A percentile compares a stretch with the other conserved stretches of the same genome.
phyloP scores from a whole-genome alignment of 1,139 yeast species.

The Lodderomyces margitis region DNA sequence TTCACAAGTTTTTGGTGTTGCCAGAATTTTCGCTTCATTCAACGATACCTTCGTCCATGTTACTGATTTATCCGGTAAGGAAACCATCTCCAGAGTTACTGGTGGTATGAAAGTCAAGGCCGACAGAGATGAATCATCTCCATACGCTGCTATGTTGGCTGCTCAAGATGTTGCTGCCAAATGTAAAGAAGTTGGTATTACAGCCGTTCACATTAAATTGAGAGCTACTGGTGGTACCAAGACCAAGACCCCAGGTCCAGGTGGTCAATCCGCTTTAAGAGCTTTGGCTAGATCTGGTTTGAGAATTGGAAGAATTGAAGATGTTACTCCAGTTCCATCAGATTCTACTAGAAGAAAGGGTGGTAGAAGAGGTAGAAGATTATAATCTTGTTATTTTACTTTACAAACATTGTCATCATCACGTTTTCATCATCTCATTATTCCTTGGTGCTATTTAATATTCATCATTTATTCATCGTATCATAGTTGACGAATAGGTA shows the following conservation, averaged over 20 bases:
- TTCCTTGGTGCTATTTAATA: background rate
- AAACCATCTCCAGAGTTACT: slow-evolving; percentile 99
- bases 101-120: slow-evolving; percentile 99
- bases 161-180: slow-evolving; percentile 99
- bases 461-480: background rate
- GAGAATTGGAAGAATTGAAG: slow-evolving; percentile 99
- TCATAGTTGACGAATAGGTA: background rate
- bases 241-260: slow-evolving; percentile 99
- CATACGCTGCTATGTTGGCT: slow-evolving; percentile 99
- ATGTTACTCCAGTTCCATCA: slow-evolving; percentile 99
- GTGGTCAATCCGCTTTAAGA: slow-evolving; percentile 99
- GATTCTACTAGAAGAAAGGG: slow-evolving; percentile 99
- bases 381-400: slow-evolving; percentile 39
- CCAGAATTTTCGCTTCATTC: slow-evolving; percentile 99
- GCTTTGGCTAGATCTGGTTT: slow-evolving; percentile 99
- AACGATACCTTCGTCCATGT: slow-evolving; percentile 99
- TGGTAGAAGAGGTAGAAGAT: slow-evolving; percentile 99
- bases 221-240: slow-evolving; percentile 99
- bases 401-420: background rate
- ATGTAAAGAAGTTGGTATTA: slow-evolving; percentile 99
- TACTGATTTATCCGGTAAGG: slow-evolving; percentile 99
- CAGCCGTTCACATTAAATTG: slow-evolving; percentile 98
- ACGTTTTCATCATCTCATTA: background rate
- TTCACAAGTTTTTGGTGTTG: slow-evolving; percentile 98
- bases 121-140: slow-evolving; percentile 99